A percentile compares a stretch with the other conserved stretches of the same genome.
phyloP scores from a whole-genome alignment of 768 basidiomycete species.

The Galerina sulciceps region DNA sequence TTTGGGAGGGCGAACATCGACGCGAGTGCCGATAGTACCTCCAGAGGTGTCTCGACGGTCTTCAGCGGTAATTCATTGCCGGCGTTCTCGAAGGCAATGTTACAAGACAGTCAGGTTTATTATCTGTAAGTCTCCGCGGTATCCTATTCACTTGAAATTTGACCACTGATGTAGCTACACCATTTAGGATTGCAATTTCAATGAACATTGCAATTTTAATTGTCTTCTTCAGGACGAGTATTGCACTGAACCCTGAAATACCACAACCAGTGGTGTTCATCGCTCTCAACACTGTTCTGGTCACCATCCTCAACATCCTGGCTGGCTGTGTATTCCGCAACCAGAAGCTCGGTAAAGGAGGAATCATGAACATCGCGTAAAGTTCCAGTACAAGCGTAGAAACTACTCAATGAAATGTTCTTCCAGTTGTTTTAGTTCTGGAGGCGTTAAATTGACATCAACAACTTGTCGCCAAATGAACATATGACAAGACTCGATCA shows the following conservation, averaged over 20 bases:
- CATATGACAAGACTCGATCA: too few relatives aligned
- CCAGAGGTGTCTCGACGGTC: neutral
- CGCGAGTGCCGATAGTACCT: neutral
- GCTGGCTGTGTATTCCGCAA: slow-evolving; percentile 11
- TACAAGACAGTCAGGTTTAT: slow-evolving; percentile 13
- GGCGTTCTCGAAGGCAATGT: slow-evolving; percentile 2
- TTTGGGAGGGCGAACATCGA: slow-evolving; percentile 6
- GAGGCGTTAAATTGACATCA: too few relatives aligned
- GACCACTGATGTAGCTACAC: neutral
- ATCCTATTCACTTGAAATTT: neutral
- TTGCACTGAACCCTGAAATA: too few relatives aligned
- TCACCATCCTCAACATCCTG: slow-evolving; percentile 12
- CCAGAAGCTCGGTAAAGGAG: slow-evolving; percentile 3
- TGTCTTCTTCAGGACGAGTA: too few relatives aligned
- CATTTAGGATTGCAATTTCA: slow-evolving; percentile 6
- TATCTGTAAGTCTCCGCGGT: slow-evolving; percentile 5
- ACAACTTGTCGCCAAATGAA: too few relatives aligned
- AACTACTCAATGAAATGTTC: neutral
- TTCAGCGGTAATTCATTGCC: slow-evolving; percentile 6
- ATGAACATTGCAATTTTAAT: slow-evolving; percentile 5
- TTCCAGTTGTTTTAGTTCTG: too few relatives aligned
- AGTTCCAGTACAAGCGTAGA: neutral
- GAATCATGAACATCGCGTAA: neutral
- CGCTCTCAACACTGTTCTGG: slow-evolving; percentile 10
- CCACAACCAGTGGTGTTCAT: slow-evolving; percentile 11